phyloP scores from a whole-genome alignment of 495 filamentous ascomycete genomes.

The Neurospora intermedia region DNA sequence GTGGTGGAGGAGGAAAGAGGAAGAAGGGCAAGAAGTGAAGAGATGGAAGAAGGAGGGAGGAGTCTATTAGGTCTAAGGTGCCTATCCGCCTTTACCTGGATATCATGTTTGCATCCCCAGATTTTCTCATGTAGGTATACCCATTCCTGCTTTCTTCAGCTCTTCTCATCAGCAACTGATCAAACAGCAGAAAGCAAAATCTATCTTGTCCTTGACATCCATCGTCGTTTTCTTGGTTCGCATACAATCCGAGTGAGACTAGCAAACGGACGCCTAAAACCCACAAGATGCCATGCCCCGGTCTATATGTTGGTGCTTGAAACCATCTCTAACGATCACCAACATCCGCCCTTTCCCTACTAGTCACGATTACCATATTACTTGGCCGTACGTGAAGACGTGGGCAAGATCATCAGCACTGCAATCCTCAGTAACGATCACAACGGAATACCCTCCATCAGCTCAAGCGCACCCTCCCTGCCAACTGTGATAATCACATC shows the following conservation, averaged over 20 bases:
- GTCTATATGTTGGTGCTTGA: not conserved
- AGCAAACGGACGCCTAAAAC: not conserved
- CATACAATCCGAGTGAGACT: not conserved
- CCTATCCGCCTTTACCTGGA: not conserved
- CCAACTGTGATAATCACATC: constrained; percentile 60
- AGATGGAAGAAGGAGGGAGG: not conserved
- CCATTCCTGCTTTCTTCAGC: not conserved
- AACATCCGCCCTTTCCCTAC: not conserved
- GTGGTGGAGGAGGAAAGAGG: not conserved
- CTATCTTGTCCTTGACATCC: not conserved
- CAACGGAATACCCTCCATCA: constrained; percentile 52
- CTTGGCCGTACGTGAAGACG: not conserved
- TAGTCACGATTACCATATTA: not conserved
- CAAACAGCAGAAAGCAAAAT: not conserved
- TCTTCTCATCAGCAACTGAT: not conserved
- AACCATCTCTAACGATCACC: not conserved
- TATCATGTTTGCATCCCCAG: not conserved
- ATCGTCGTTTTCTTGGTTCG: not conserved
- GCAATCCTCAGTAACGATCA: not conserved
- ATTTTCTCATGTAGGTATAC: not conserved
- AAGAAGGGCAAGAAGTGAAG: constrained; percentile 17
- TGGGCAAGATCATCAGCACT: not conserved
- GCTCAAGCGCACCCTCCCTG: constrained; percentile 53
- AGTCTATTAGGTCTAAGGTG: not conserved
- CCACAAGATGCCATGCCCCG: not conserved